Conservation (phyloP, 306 rosid species). For the Acacia acuminata region DNA sequence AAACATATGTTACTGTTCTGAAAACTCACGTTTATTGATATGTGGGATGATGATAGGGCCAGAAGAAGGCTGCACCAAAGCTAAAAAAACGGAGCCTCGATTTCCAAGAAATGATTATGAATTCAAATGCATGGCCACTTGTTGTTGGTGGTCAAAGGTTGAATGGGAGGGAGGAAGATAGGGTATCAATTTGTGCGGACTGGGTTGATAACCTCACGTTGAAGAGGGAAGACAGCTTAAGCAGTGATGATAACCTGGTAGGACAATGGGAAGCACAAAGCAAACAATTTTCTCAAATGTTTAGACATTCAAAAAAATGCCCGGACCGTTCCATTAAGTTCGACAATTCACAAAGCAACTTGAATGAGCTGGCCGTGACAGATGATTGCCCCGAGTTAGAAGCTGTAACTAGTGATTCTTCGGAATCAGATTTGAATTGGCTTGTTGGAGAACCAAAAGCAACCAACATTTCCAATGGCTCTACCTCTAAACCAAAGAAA, state of each 20-base stretch:
- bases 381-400: constrained; percentile 75
- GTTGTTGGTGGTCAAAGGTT: constrained; percentile 3
- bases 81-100: constrained; percentile 75
- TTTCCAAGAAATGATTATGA: constrained; percentile 55
- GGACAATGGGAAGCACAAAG: constrained; percentile 68
- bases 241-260: constrained; percentile 56
- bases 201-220: constrained; percentile 59
- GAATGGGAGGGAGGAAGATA: constrained; percentile 58
- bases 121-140: constrained; percentile 55
- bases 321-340: constrained; percentile 32
- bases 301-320: constrained; percentile 48
- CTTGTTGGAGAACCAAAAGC: constrained; percentile 44
- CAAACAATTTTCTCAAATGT: constrained; percentile 45
- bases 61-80: constrained; percentile 37
- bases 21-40: background rate
- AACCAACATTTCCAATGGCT: constrained; percentile 47
- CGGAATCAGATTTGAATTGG: constrained; percentile 84
- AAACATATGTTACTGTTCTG: background rate
- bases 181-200: constrained; percentile 59
- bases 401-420: constrained; percentile 76
- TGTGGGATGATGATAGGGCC: constrained; percentile 37
- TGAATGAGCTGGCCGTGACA: constrained; percentile 44
- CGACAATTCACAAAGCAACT: constrained; percentile 33
- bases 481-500: constrained; percentile 54
- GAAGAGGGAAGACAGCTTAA: constrained; percentile 50